phyloP scores from a whole-genome alignment of 331 rosid species.

The Saraca asoca region DNA sequence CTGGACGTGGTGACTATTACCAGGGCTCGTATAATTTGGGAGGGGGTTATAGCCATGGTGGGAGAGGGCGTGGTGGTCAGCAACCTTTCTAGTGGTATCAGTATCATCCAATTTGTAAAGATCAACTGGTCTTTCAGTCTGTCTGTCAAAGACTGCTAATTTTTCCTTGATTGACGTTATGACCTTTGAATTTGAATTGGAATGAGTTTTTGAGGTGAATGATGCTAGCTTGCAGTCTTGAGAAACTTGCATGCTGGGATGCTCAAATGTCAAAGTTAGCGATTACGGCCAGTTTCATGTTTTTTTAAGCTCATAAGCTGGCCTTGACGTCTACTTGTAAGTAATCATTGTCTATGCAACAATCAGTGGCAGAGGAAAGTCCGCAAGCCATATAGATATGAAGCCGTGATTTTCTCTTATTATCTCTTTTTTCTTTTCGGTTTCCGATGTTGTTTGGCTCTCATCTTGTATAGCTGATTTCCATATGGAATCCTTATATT shows the following conservation, averaged over 20 bases:
- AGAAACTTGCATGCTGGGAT: conserved; percentile 9
- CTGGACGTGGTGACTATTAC: conserved; percentile 50
- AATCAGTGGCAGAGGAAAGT: conserved; percentile 19
- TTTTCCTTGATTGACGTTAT: conserved; percentile 12
- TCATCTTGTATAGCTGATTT: background rate
- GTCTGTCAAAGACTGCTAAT: conserved; percentile 14
- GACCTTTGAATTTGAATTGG: no score
- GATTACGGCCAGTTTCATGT: conserved; percentile 40
- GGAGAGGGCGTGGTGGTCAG: conserved; percentile 54
- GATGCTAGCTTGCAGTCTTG: no score
- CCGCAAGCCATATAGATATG: no score
- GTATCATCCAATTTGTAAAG: conserved; percentile 10
- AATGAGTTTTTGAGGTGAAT: no score
- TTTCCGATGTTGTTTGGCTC: background rate
- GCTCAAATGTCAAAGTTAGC: conserved; percentile 28
- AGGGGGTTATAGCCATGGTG: conserved; percentile 54
- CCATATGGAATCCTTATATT: background rate
- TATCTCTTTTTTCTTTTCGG: background rate
- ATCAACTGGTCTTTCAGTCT: conserved; percentile 13
- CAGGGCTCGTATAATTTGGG: conserved; percentile 48
- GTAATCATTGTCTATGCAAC: conserved; percentile 27
- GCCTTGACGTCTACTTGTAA: conserved; percentile 30
- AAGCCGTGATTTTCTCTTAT: background rate
- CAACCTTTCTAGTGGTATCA: conserved; percentile 42
- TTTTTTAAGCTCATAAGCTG: conserved; percentile 41